Evolutionary conservation across 1,139 yeast genomes (phyloP).

Genomic region (Debaryomycetaceae sp.): DNA sequence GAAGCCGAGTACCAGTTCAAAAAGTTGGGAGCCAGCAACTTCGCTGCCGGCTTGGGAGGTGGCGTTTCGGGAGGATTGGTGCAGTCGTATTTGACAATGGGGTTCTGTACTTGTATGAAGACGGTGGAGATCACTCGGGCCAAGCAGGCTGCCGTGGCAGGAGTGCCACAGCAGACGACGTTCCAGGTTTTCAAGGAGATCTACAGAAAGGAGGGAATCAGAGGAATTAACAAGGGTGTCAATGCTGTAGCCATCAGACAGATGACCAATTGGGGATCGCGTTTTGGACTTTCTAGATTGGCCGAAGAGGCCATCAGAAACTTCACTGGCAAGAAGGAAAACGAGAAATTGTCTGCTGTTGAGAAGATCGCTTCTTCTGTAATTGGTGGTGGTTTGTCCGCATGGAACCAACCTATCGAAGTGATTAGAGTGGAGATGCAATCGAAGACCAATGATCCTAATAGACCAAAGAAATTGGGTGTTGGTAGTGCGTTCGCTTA

Average conservation of each 20-base stretch:
- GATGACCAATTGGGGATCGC: constrained; percentile 98
- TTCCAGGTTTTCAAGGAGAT: constrained; percentile 85
- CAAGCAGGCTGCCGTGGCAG: constrained; percentile 68
- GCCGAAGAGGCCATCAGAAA: constrained; percentile 83
- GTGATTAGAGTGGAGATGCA: constrained; percentile 98
- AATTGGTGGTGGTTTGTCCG: constrained; percentile 94
- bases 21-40: constrained; percentile 62
- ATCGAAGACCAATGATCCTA: constrained; percentile 86
- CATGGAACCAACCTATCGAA: constrained; percentile 99
- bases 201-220: constrained; percentile 78
- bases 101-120: constrained; percentile 97
- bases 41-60: constrained; percentile 87
- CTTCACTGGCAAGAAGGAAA: constrained; percentile 55
- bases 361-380: constrained; percentile 88
- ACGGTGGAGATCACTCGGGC: constrained; percentile 93
- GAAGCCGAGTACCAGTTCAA: constrained; percentile 83
- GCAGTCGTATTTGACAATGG: constrained; percentile 95
- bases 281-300: constrained; percentile 88
- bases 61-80: constrained; percentile 95
- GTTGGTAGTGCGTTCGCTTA: constrained; percentile 78
- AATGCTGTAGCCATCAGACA: constrained; percentile 99
- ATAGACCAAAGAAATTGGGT: constrained; percentile 87
- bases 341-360: constrained; percentile 60
- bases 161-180: constrained; percentile 66
- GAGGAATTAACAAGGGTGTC: constrained; percentile 96